Evolutionary conservation across 208 protist genomes (phyloP).

Genomic region (Tritrichomonas musculus): DNA sequence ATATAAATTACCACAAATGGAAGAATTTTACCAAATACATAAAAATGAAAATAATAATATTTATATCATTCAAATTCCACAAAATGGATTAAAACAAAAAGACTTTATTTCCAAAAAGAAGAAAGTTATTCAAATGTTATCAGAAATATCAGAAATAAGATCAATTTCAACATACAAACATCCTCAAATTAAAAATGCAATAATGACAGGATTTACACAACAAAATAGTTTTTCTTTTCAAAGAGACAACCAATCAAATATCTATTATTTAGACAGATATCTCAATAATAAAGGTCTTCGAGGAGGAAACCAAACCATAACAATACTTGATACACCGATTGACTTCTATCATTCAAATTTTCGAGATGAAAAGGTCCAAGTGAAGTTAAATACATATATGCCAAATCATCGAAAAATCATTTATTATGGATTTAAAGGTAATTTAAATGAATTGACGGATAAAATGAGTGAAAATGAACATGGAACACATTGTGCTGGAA

Average conservation of each 20-base stretch:
- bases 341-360: neutral
- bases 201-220: neutral
- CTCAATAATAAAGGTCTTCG: neutral
- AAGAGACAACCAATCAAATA: neutral
- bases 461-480: too few relatives aligned
- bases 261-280: neutral
- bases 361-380: neutral
- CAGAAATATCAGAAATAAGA: too few relatives aligned
- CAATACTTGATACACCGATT: neutral
- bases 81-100: too few relatives aligned
- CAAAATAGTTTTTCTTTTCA: neutral
- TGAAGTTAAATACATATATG: neutral
- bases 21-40: too few relatives aligned
- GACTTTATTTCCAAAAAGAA: too few relatives aligned
- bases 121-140: too few relatives aligned
- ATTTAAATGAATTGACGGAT: too few relatives aligned
- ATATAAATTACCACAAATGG: too few relatives aligned
- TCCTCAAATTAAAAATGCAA: neutral
- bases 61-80: too few relatives aligned
- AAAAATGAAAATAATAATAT: too few relatives aligned
- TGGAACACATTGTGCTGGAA: too few relatives aligned
- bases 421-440: neutral
- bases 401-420: neutral
- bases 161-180: too few relatives aligned
- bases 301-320: neutral